phyloP scores from a whole-genome alignment of 371 early-diverging fungal species.

The Apophysomyces ossiformis region DNA sequence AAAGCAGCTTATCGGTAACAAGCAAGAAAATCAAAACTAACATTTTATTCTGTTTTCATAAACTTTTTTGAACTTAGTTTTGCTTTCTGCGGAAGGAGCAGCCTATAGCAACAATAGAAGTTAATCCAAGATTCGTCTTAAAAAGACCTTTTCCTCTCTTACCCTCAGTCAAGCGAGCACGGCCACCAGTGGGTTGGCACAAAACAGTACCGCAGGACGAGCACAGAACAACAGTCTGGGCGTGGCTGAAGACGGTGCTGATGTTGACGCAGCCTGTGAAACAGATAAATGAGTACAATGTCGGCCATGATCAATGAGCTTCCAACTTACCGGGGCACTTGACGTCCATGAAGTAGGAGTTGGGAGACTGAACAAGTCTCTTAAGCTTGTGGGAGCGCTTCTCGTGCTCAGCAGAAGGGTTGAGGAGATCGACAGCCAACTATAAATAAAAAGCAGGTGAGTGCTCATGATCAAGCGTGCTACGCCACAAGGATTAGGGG shows the following conservation, averaged over 20 bases:
- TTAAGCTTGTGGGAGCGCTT: constrained; percentile 97
- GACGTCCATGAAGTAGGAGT: constrained; percentile 99
- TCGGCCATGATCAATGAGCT: not conserved
- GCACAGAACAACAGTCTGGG: constrained; percentile 97
- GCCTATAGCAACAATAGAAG: constrained; percentile 20
- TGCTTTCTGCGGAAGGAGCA: constrained; percentile 56
- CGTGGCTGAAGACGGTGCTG: constrained; percentile 98
- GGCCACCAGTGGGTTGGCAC: constrained; percentile 98
- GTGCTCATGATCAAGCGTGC: no score
- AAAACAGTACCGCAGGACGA: constrained; percentile 92
- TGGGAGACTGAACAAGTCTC: constrained; percentile 97
- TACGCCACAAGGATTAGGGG: no score
- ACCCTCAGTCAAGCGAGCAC: constrained; percentile 92
- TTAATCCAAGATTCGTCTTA: not conserved
- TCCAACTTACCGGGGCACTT: constrained; percentile 87
- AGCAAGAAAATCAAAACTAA: constrained; percentile 5
- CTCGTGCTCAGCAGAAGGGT: constrained; percentile 95
- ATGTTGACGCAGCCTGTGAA: constrained; percentile 87
- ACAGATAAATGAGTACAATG: not conserved
- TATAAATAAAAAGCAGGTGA: constrained; percentile 37
- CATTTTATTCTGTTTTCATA: not conserved
- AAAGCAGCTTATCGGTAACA: not conserved
- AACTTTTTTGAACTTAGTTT: constrained; percentile 28
- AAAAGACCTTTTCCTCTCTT: constrained; percentile 14
- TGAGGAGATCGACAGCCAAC: constrained; percentile 98